Evolutionary conservation across 2,329 filamentous ascomycete species (phyloP).

Genomic region (Acrocalymma vagum): DNA sequence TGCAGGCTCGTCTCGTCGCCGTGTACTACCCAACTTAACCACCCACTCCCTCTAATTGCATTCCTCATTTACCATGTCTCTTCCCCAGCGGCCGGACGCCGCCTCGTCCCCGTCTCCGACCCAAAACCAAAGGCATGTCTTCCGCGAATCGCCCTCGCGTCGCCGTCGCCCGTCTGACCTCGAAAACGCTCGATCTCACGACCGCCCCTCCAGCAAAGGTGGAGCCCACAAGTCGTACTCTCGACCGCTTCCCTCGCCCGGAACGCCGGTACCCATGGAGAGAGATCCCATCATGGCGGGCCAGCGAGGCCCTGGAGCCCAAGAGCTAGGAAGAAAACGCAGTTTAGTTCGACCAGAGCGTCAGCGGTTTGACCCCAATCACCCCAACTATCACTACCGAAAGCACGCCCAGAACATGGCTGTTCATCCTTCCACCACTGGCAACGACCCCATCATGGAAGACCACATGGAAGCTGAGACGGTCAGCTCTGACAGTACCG

Average conservation of each 20-base stretch:
- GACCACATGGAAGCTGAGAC: slow-evolving; percentile 65
- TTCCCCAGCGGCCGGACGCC: slow-evolving; percentile 70
- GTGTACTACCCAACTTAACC: slow-evolving; percentile 1
- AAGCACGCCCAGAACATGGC: slow-evolving; percentile 95
- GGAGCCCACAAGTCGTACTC: slow-evolving; percentile 51
- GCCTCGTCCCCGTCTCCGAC: slow-evolving; percentile 69
- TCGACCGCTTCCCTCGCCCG: slow-evolving; percentile 55
- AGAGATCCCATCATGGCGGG: slow-evolving; percentile 62
- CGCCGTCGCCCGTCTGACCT: slow-evolving; percentile 73
- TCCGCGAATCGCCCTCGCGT: slow-evolving; percentile 73
- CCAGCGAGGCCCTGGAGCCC: slow-evolving; percentile 45
- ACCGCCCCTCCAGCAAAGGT: slow-evolving; percentile 48
- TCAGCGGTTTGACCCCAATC: slow-evolving; percentile 81
- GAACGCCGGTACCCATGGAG: slow-evolving; percentile 52
- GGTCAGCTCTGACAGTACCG: slow-evolving; percentile 70
- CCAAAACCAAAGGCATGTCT: slow-evolving; percentile 57
- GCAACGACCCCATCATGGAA: slow-evolving; percentile 87
- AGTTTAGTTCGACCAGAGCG: slow-evolving; percentile 91
- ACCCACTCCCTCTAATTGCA: slow-evolving; percentile 20
- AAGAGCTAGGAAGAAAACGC: slow-evolving; percentile 74
- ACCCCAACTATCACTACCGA: slow-evolving; percentile 95
- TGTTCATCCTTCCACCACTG: slow-evolving; percentile 88
- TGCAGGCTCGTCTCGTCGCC: too few relatives aligned
- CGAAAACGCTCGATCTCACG: slow-evolving; percentile 66
- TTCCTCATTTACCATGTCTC: slow-evolving; percentile 50